These are phyloP conservation scores for Trametes punicea DNA, from an alignment of 768 basidiomycete genomes.

Conservation along the genomic window DNA sequence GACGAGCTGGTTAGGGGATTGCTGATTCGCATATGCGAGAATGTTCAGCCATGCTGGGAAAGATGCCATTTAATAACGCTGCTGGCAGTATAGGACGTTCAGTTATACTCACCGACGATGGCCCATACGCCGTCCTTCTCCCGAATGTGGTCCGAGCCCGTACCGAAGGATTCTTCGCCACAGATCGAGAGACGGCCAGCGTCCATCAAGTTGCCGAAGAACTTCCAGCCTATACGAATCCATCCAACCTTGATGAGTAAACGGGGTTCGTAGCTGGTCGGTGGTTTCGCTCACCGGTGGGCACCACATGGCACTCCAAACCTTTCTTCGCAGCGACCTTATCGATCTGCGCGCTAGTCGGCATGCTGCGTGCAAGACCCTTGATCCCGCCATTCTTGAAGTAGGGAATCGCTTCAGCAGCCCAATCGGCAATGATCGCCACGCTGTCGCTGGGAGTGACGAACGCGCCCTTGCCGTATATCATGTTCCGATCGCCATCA, in stretches of 20 bases:
- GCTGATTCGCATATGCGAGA: constrained; percentile 81
- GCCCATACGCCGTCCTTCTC: constrained; percentile 99
- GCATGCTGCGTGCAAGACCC: constrained; percentile 96
- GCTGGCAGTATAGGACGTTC: background rate
- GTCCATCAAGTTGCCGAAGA: constrained; percentile 99
- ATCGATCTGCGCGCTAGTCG: constrained; percentile 95
- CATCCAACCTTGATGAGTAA: background rate
- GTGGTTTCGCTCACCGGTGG: constrained; percentile 65
- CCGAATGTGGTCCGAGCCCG: constrained; percentile 99
- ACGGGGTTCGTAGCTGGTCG: background rate
- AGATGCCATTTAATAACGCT: background rate
- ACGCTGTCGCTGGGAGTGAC: constrained; percentile 98
- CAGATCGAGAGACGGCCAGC: constrained; percentile 97
- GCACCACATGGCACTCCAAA: constrained; percentile 91
- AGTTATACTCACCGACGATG: constrained; percentile 68
- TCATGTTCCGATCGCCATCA: constrained; percentile 99
- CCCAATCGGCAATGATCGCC: constrained; percentile 98
- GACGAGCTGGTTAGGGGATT: constrained; percentile 68
- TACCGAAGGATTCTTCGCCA: constrained; percentile 98
- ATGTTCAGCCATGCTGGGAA: constrained; percentile 92
- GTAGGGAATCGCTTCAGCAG: constrained; percentile 80
- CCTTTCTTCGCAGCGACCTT: constrained; percentile 93
- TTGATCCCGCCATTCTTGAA: constrained; percentile 90
- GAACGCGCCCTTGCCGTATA: constrained; percentile 97
- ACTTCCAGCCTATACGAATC: constrained; percentile 84